Evolutionary conservation across 495 filamentous ascomycete species (phyloP).

Genomic region (Podospora conica): DNA sequence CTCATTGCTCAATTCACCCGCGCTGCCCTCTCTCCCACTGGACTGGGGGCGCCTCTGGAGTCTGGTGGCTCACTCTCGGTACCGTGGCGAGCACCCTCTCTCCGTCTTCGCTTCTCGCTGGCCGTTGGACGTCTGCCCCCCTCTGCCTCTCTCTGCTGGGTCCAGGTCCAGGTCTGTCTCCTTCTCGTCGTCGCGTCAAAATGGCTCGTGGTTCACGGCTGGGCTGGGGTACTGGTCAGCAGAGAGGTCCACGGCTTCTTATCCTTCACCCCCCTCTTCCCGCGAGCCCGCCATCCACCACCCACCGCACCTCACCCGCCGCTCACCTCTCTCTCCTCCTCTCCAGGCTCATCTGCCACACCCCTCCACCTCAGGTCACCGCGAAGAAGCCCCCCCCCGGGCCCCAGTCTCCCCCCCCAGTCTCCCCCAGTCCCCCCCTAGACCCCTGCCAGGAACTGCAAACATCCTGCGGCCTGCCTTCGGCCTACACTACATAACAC

Average conservation of each 20-base stretch:
- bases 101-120: background rate
- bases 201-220: slow-evolving; percentile 1
- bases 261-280: slow-evolving; percentile 1
- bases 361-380: slow-evolving; percentile 13
- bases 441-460: slow-evolving; percentile 26
- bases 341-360: slow-evolving; percentile 11
- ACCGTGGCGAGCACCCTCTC: background rate
- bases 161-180: background rate
- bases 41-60: background rate
- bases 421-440: slow-evolving; percentile 16
- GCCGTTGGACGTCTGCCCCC: background rate
- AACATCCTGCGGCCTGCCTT: slow-evolving; percentile 19
- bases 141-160: background rate
- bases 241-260: background rate
- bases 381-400: background rate
- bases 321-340: slow-evolving; percentile 8
- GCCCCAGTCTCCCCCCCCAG: slow-evolving; percentile 7
- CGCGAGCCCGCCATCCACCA: slow-evolving; percentile 2
- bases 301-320: slow-evolving; percentile 2
- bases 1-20: background rate
- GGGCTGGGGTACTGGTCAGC: background rate
- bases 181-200: background rate
- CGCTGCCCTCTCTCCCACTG: background rate
- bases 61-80: background rate
- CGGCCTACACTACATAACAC: slow-evolving; percentile 17